These are phyloP conservation scores for Trichosanthes cucumerina DNA, from an alignment of 306 rosid genomes.

Conservation along the genomic window DNA sequence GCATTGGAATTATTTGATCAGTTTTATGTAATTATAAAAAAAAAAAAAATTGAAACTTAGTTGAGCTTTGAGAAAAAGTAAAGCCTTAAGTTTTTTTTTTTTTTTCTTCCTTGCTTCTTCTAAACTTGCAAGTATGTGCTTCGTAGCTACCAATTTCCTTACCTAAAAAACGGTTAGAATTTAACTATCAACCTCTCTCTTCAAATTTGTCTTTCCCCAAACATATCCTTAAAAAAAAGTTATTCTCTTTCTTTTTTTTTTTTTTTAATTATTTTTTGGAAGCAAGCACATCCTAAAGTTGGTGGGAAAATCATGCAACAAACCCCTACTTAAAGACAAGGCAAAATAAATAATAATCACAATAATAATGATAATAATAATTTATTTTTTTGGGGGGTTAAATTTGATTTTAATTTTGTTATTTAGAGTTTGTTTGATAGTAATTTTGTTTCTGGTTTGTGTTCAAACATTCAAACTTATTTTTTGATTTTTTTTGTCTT, in stretches of 20 bases:
- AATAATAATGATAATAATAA: not conserved
- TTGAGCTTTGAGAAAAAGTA: not conserved
- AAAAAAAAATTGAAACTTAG: not conserved
- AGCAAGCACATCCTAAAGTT: not conserved
- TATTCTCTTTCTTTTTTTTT: not conserved
- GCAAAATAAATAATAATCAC: not conserved
- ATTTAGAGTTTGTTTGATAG: not conserved
- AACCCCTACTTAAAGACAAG: slow-evolving; percentile 3
- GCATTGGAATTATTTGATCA: not conserved
- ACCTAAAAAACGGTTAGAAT: slow-evolving; percentile 20
- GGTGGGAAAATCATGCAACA: not conserved
- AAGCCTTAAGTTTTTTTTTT: not conserved
- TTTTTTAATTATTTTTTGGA: not conserved
- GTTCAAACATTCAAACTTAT: not conserved
- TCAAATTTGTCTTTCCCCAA: not conserved
- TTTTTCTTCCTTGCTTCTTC: not conserved
- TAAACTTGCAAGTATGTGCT: not conserved
- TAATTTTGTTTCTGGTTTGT: not conserved
- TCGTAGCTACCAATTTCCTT: slow-evolving; percentile 5
- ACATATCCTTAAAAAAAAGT: not conserved
- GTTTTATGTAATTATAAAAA: not conserved
- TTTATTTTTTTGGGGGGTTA: not conserved
- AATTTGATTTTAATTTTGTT: not conserved
- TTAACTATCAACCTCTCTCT: slow-evolving; percentile 8
- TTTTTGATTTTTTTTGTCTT: not conserved